Evolutionary conservation across 1,139 yeast genomes (phyloP).

Genomic region (Saccharomyces hybrid): DNA sequence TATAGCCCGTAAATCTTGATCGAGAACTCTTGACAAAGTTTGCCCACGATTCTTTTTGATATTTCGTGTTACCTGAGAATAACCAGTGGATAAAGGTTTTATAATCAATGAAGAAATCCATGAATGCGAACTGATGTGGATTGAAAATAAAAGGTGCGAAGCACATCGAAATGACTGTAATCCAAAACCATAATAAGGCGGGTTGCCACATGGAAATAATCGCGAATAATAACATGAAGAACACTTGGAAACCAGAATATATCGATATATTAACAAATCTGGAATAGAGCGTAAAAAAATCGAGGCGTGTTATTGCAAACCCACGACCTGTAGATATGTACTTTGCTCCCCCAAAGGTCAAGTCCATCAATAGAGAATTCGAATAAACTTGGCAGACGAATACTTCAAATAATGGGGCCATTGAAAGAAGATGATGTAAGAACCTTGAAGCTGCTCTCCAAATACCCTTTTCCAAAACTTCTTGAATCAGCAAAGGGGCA

Average conservation of each 20-base stretch:
- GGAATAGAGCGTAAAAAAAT: conserved; percentile 53
- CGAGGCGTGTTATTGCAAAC: conserved; percentile 62
- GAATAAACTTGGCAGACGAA: conserved; percentile 83
- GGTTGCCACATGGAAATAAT: conserved; percentile 67
- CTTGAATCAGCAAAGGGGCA: conserved; percentile 72
- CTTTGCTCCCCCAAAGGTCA: conserved; percentile 74
- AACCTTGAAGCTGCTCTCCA: conserved; percentile 55
- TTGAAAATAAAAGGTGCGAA: conserved; percentile 76
- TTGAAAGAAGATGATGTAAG: conserved; percentile 54
- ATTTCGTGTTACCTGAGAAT: conserved; percentile 49
- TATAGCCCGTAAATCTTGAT: conserved; percentile 60
- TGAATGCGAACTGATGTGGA: conserved; percentile 73
- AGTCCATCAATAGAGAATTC: conserved; percentile 55
- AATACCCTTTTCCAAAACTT: conserved; percentile 68
- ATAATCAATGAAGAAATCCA: conserved; percentile 68
- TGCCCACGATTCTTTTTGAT: conserved; percentile 54
- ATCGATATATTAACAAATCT: conserved; percentile 58
- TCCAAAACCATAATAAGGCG: conserved; percentile 76
- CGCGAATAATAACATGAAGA: conserved; percentile 54
- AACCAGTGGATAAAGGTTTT: conserved; percentile 60
- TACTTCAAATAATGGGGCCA: conserved; percentile 81
- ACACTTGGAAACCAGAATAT: conserved; percentile 54
- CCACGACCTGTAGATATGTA: conserved; percentile 84
- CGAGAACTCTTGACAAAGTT: conserved; percentile 45
- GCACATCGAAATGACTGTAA: conserved; percentile 62